Percentiles rank a stretch among this genome's conserved stretches.
phyloP scores from a whole-genome alignment of 352 stramenopile genomes.

The Globisporangium paroecandrum region DNA sequence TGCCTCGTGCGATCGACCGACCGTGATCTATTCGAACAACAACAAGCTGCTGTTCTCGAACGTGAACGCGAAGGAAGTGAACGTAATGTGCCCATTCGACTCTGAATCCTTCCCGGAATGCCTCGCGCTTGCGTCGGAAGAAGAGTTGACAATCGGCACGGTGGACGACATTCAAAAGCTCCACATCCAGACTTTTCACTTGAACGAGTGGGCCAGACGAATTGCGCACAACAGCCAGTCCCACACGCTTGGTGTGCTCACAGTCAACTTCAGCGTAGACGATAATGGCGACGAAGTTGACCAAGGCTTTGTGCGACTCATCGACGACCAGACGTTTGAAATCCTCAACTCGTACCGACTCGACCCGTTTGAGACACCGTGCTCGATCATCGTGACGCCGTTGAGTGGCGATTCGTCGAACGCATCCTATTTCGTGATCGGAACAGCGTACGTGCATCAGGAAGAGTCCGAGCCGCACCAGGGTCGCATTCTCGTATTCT shows the following conservation, averaged over 20 bases:
- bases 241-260: slow-evolving; percentile 81
- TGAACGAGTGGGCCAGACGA: slow-evolving; percentile 92
- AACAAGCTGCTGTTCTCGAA: slow-evolving; percentile 97
- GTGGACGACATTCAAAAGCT: slow-evolving; percentile 99
- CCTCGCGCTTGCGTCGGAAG: slow-evolving; percentile 94
- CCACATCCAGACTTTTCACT: slow-evolving; percentile 95
- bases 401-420: slow-evolving; percentile 76
- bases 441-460: slow-evolving; percentile 91
- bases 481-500: slow-evolving; percentile 93
- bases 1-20: slow-evolving; percentile 95
- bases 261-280: slow-evolving; percentile 76
- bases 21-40: slow-evolving; percentile 96
- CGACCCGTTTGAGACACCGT: slow-evolving; percentile 86
- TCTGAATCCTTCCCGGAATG: slow-evolving; percentile 92
- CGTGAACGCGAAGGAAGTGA: slow-evolving; percentile 91
- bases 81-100: slow-evolving; percentile 92
- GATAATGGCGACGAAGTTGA: slow-evolving; percentile 85
- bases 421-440: slow-evolving; percentile 82
- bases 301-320: slow-evolving; percentile 90
- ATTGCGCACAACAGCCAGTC: slow-evolving; percentile 87
- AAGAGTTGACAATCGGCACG: slow-evolving; percentile 93
- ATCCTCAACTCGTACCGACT: slow-evolving; percentile 83
- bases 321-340: slow-evolving; percentile 98
- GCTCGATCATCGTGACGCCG: slow-evolving; percentile 75
- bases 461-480: slow-evolving; percentile 95